phyloP scores from a whole-genome alignment of 2,329 filamentous ascomycete species.

The Rhinocladiella similis region DNA sequence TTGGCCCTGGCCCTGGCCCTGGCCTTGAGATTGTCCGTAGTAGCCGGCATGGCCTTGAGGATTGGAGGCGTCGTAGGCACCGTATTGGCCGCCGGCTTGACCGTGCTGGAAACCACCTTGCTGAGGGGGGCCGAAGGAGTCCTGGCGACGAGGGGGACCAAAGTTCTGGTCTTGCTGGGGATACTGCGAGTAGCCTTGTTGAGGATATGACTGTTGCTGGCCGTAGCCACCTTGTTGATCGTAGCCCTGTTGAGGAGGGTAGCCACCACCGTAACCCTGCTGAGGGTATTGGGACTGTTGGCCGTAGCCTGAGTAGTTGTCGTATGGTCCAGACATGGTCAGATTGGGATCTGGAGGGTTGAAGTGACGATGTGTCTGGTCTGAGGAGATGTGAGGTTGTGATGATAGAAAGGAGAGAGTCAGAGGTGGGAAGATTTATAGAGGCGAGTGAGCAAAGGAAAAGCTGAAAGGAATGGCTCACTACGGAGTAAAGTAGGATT shows the following conservation, averaged over 20 bases:
- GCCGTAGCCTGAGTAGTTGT: slow-evolving; percentile 37
- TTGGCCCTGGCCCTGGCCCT: too few relatives aligned
- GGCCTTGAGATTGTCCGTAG: slow-evolving; percentile 33
- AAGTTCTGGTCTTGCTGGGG: slow-evolving; percentile 39
- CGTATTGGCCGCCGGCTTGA: slow-evolving; percentile 36
- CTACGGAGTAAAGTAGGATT: neutral
- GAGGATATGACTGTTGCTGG: slow-evolving; percentile 34
- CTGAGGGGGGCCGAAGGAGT: slow-evolving; percentile 37
- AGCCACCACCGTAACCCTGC: slow-evolving; percentile 31
- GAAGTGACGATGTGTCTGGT: too few relatives aligned
- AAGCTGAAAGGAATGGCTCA: neutral
- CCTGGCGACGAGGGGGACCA: slow-evolving; percentile 44
- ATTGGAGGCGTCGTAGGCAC: slow-evolving; percentile 36
- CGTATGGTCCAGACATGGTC: slow-evolving; percentile 55
- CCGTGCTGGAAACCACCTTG: slow-evolving; percentile 53
- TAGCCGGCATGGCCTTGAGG: slow-evolving; percentile 38
- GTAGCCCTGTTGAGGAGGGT: slow-evolving; percentile 34
- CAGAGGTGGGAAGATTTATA: neutral
- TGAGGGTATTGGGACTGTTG: slow-evolving; percentile 33
- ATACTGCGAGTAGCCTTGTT: slow-evolving; percentile 37
- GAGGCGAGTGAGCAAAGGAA: neutral
- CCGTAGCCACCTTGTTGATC: slow-evolving; percentile 35
- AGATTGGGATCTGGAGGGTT: neutral
- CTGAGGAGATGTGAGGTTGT: neutral
- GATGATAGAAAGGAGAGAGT: neutral